Percentiles rank a stretch among this genome's conserved stretches.
Evolutionary conservation across 768 basidiomycete species (phyloP).

Genomic region (Mycena alexandri): DNA sequence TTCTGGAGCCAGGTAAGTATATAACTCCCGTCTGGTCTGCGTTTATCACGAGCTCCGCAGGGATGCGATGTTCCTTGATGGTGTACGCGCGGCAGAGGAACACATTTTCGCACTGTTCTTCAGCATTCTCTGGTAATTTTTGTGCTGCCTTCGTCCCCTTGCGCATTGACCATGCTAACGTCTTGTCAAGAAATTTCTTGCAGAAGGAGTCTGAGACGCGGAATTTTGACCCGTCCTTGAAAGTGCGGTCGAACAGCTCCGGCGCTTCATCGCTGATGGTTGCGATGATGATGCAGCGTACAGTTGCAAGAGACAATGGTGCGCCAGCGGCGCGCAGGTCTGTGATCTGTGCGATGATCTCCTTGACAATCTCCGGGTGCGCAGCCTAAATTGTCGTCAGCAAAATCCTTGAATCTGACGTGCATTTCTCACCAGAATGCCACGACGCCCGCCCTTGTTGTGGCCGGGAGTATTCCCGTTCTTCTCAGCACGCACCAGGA

Average conservation of each 20-base stretch:
- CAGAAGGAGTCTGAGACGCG: slow-evolving; percentile 37
- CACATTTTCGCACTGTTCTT: slow-evolving; percentile 29
- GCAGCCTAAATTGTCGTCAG: no score
- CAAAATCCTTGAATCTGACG: no score
- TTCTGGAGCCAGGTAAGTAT: slow-evolving; percentile 23
- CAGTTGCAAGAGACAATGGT: neutral
- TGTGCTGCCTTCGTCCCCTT: slow-evolving; percentile 45
- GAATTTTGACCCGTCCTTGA: slow-evolving; percentile 34
- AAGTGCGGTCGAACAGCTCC: no score
- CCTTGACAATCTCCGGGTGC: neutral
- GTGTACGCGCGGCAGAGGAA: slow-evolving; percentile 32
- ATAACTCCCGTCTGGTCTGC: slow-evolving; percentile 46
- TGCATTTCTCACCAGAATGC: no score
- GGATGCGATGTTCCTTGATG: slow-evolving; percentile 38
- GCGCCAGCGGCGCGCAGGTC: neutral
- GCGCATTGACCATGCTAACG: slow-evolving; percentile 40
- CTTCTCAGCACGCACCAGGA: slow-evolving; percentile 13
- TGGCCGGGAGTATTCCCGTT: slow-evolving; percentile 30
- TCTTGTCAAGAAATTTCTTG: slow-evolving; percentile 34
- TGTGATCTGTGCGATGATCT: slow-evolving; percentile 7
- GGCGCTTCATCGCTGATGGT: no score
- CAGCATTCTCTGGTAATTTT: slow-evolving; percentile 42
- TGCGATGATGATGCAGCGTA: no score
- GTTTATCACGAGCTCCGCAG: slow-evolving; percentile 38
- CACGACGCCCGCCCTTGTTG: slow-evolving; percentile 21